These are phyloP conservation scores for Panicum miliaceum DNA, from an alignment of 176 grass and related monocot species.

Conservation along the genomic window DNA sequence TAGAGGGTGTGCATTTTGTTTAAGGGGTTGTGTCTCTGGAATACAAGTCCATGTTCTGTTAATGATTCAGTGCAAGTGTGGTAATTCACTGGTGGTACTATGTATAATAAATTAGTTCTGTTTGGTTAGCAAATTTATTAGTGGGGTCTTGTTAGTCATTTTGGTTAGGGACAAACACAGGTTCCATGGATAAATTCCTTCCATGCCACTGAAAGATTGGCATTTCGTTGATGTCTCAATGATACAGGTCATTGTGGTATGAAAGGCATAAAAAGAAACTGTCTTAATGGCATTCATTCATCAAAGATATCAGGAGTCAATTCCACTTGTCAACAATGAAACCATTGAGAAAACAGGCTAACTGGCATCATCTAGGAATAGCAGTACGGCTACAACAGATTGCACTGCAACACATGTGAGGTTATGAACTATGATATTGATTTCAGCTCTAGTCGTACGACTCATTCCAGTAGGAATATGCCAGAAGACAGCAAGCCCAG, in stretches of 20 bases:
- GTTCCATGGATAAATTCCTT: background rate
- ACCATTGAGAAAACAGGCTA: background rate
- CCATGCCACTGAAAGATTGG: too few species aligned
- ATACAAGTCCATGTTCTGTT: background rate
- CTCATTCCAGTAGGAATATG: too few species aligned
- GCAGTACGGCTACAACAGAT: background rate
- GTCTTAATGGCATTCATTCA: background rate
- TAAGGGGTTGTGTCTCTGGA: background rate
- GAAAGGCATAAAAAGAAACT: too few species aligned
- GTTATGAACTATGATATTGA: background rate
- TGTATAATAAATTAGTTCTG: too few species aligned
- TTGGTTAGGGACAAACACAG: background rate
- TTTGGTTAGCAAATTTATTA: too few species aligned
- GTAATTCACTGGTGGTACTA: too few species aligned
- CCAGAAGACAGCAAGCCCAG: too few species aligned
- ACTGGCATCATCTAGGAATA: background rate
- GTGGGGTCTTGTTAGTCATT: background rate
- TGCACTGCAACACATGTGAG: background rate
- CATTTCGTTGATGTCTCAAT: too few species aligned
- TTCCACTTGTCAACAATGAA: background rate
- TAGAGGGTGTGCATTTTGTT: background rate
- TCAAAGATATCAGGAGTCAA: background rate
- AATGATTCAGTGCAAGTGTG: too few species aligned
- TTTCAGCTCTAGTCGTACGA: too few species aligned
- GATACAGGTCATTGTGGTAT: too few species aligned